Conservation (phyloP, 2,329 filamentous ascomycete genomes). For the Pseudogymnoascus sp. region DNA sequence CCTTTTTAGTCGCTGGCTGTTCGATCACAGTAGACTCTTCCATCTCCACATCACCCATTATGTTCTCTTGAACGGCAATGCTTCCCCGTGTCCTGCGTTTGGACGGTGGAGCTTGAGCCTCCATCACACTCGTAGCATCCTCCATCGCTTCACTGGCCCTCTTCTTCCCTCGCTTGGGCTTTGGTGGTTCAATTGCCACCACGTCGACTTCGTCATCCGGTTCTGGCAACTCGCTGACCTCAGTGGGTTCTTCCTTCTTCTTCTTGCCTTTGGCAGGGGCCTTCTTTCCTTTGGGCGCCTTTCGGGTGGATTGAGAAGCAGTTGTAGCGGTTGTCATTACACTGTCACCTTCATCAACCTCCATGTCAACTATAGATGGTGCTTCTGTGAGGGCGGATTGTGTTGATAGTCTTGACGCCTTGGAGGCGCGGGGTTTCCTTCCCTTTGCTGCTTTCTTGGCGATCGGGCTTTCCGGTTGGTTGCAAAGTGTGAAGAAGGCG, state of each 20-base stretch:
- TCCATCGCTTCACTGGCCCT: constrained; percentile 51
- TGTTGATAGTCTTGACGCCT: constrained; percentile 57
- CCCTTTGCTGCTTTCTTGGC: constrained; percentile 44
- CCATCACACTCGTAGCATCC: constrained; percentile 16
- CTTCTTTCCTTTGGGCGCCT: constrained; percentile 48
- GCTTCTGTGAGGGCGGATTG: constrained; percentile 50
- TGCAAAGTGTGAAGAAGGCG: constrained; percentile 68
- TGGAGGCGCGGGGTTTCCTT: constrained; percentile 55
- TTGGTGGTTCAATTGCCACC: constrained; percentile 21
- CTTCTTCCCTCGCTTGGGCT: constrained; percentile 45
- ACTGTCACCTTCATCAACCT: constrained; percentile 49
- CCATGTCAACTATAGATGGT: constrained; percentile 34
- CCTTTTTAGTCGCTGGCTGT: constrained; percentile 50
- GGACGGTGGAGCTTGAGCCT: constrained; percentile 29
- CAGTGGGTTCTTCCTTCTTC: constrained; percentile 48
- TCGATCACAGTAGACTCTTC: constrained; percentile 40
- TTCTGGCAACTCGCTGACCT: constrained; percentile 33
- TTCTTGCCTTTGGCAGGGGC: constrained; percentile 40
- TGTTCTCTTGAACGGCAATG: constrained; percentile 25
- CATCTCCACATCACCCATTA: constrained; percentile 18
- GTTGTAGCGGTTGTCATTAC: constrained; percentile 52
- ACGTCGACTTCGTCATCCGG: constrained; percentile 28
- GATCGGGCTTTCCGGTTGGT: constrained; percentile 40
- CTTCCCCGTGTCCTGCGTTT: constrained; percentile 37
- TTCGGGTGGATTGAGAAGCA: constrained; percentile 47